phyloP scores from a whole-genome alignment of 129 eudicot species.

The Artemisia tridentata region DNA sequence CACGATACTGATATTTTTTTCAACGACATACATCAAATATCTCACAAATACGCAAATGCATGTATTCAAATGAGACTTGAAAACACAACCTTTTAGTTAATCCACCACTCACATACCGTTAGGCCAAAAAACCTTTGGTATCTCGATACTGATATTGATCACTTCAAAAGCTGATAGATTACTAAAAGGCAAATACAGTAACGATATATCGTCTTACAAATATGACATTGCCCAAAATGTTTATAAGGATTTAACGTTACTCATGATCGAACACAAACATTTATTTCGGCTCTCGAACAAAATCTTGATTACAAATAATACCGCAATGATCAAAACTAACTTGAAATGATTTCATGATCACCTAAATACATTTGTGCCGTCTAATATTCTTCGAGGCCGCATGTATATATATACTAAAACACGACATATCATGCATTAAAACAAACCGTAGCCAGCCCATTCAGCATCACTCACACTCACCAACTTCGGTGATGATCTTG shows the following conservation, averaged over 20 bases:
- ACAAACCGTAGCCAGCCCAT: conserved; percentile 65
- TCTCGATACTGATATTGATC: no score
- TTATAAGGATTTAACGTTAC: background rate
- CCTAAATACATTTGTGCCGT: background rate
- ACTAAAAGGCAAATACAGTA: no score
- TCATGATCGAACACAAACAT: background rate
- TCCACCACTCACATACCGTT: no score
- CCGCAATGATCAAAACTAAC: background rate
- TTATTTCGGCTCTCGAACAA: conserved; percentile 19
- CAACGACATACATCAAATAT: no score
- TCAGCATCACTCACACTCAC: conserved; percentile 50
- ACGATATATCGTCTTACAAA: no score
- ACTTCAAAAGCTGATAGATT: no score
- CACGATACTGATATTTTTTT: background rate
- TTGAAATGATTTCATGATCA: background rate
- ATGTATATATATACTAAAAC: background rate
- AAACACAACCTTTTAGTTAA: no score
- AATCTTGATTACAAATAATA: background rate
- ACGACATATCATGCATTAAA: conserved; percentile 26
- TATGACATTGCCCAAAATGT: background rate
- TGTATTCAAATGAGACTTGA: no score
- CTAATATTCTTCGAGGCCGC: conserved; percentile 5
- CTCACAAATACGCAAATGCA: no score
- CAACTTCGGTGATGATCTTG: conserved; percentile 45
- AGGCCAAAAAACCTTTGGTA: no score